These are phyloP conservation scores for Daucus carota DNA, from an alignment of 129 eudicot species.

Conservation along the genomic window DNA sequence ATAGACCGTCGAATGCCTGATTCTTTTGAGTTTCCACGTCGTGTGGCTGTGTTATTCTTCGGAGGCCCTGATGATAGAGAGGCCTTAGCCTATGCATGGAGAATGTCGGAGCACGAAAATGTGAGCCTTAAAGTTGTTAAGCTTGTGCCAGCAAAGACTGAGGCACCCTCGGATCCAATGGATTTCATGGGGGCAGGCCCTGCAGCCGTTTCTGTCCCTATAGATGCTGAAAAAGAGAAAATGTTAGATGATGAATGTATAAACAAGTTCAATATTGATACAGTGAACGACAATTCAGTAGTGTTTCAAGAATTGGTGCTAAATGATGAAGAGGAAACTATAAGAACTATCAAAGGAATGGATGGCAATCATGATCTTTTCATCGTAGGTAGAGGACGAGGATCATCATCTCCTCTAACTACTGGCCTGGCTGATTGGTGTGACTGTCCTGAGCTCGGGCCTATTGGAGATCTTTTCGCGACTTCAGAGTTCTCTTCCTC, in stretches of 20 bases:
- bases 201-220: neutral
- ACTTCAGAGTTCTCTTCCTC: conserved; percentile 41
- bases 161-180: conserved; percentile 1
- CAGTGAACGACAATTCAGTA: conserved; percentile 15
- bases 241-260: conserved; percentile 31
- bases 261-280: conserved; percentile 21
- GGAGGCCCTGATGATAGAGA: conserved; percentile 69
- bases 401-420: conserved; percentile 30
- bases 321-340: conserved; percentile 46
- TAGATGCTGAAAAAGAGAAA: conserved; percentile 33
- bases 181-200: conserved; percentile 9
- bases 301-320: conserved; percentile 22
- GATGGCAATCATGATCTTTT: conserved; percentile 33
- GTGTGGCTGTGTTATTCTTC: conserved; percentile 30
- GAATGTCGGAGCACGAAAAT: conserved; percentile 30
- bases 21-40: conserved; percentile 12
- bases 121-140: conserved; percentile 29
- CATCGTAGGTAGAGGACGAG: conserved; percentile 44
- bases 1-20: conserved; percentile 39
- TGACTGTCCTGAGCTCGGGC: conserved; percentile 57
- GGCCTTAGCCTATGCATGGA: conserved; percentile 44
- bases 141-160: conserved; percentile 23
- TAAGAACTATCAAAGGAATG: conserved; percentile 33
- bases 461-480: conserved; percentile 46
- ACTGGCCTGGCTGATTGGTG: conserved; percentile 58